A percentile compares a stretch with the other conserved stretches of the same genome.
Evolutionary conservation across 345 rosid genomes (phyloP).

Genomic region (Populus nigra): DNA sequence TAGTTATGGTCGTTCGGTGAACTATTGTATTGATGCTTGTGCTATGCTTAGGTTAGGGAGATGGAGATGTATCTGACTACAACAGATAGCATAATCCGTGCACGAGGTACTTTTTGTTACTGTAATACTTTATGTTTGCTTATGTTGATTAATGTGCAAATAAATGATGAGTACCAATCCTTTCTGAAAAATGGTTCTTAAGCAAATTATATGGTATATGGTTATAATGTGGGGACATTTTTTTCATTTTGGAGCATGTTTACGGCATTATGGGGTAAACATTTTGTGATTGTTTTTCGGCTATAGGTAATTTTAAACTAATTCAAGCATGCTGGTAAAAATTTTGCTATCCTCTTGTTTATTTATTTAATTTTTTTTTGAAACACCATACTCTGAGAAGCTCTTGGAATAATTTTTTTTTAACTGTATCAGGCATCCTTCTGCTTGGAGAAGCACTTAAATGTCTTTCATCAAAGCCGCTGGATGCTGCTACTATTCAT

Average conservation of each 20-base stretch:
- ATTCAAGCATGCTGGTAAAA: background rate
- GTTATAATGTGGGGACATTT: background rate
- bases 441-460: conserved; percentile 70
- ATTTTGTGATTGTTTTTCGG: background rate
- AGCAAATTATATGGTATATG: background rate
- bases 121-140: background rate
- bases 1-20: background rate
- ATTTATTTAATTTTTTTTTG: no score
- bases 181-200: background rate
- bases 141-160: background rate
- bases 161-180: background rate
- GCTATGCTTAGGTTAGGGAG: conserved; percentile 57
- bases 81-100: conserved; percentile 60
- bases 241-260: background rate
- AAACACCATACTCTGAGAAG: background rate
- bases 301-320: background rate
- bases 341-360: background rate
- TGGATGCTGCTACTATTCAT: conserved; percentile 52
- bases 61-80: conserved; percentile 84
- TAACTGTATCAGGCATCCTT: conserved; percentile 54
- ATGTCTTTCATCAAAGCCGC: conserved; percentile 50
- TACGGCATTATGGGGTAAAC: background rate
- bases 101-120: conserved; percentile 51
- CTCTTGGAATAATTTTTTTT: background rate
- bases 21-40: background rate